Base-by-base conservation (phyloP, 371 early-diverging fungal genomes). In the Rhizopus stolonifer region DNA sequence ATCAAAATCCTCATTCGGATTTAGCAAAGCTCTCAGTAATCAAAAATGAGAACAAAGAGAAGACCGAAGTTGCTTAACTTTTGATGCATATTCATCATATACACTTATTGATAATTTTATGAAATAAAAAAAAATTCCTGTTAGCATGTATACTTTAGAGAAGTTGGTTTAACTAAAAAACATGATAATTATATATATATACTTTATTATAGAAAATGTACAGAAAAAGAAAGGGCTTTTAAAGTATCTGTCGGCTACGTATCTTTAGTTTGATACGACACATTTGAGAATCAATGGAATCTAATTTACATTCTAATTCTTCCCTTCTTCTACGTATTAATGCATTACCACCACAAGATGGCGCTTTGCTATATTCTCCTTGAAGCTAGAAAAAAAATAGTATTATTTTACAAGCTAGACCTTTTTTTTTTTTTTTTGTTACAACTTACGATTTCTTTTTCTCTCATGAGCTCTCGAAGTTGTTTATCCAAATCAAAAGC, bases 341-440 rank as follows among this genome's bases (percentile, higher is more conserved):
- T 1, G 79, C 75, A 49, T 79, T 78, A 2, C 80, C 80, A 22
- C 82, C 82, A 34, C 74, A 68, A n/a, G 74, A 55, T 21, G 82
- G 82, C 17, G 79, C 72, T 60, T 80, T 80, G 54, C 79, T 80
- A 47, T 80, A 66, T 36, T 79, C 80, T 15, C 77, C 73, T 65
- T 42, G 42, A 42, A 42, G 42, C 42, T 42, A 42, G 19, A 42
- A 18, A 19, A 1, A 21, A 21, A 42, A 19, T 1, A 42, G 8
- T 19, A 21, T 9, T 65, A 4, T 11, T 10, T 21, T 19, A 21
- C 5, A 2, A 21, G n/a, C n/a, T n/a, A 7, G 19, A 9, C 8
- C 8, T 8, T 4, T 9, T 7, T 18, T 1, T 8, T 2, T 42
- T 4, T 10, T 21, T 19, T 19, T 42, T 21, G 19, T 8, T 13